Base-by-base conservation (phyloP, 23 red algal genomes). In the Gracilaria domingensis region DNA sequence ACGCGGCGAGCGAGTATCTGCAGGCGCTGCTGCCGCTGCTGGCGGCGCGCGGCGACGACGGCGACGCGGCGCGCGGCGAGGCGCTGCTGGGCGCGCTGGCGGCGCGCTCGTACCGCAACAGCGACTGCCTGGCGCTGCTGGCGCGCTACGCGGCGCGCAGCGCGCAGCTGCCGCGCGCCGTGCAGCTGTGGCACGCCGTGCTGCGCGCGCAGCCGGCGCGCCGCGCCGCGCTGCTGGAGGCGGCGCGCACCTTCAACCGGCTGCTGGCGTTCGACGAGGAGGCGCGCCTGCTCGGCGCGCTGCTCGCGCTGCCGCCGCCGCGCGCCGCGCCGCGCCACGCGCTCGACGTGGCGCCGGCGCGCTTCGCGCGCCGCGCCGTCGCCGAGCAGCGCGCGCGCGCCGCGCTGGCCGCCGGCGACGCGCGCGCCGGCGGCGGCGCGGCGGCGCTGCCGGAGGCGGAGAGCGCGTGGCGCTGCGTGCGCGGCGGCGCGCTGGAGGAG, bases 191-290 rank as follows among this genome's bases (percentile, higher is more conserved):
- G 70, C 24, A 51, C 24, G 26, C 13, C 72, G 72, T 77, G 38
- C 39, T 77, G 42, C 42, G 64, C 64, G 64, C 64, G 64, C 26
- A 21, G 54, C 23, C 54, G 14, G 6, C 40, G 40, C 72, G 72
- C 72, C 38, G 62, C 26, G 62, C 62, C 16, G 62, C 24, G 26
- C 45, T 75, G 39, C 2, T 45, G 3, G 1, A 2, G 13, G 69
- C 69, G 20, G 69, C 69, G 16, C 2, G 1, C 37, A 36, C 69
- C 37, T 77, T 77, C 45, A 45, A 77, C 42, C 38, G 45, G 0
- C 40, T 49, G 39, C 8, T 3, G 26, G 72, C 72, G 4, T 77
- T 77, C 25, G 72, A 77, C 40, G 45, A 77, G 72, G 72, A 77
- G 72, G 40, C 26, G 2, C 72, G 72, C 72, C 5, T 50, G 40